These are phyloP conservation scores for Aspergillus nidulans DNA, from an alignment of 495 filamentous ascomycete genomes.

Conservation along the genomic window DNA sequence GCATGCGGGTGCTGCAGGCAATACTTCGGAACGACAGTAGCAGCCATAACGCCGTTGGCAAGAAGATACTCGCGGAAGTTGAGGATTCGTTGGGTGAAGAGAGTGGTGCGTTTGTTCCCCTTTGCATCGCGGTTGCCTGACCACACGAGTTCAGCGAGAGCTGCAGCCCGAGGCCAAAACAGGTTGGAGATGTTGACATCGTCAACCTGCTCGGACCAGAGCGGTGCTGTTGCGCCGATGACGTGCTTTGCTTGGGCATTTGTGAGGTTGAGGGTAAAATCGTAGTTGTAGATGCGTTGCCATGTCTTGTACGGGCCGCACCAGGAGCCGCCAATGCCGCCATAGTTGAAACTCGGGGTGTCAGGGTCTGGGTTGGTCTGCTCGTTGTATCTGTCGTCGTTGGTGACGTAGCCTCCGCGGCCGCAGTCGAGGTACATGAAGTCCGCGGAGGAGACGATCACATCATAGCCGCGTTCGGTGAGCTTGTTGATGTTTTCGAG, in stretches of 20 bases:
- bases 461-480: slow-evolving; percentile 47
- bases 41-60: slow-evolving; percentile 47
- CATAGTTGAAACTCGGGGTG: slow-evolving; percentile 50
- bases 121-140: slow-evolving; percentile 46
- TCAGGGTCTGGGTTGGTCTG: slow-evolving; percentile 40
- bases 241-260: slow-evolving; percentile 39
- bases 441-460: slow-evolving; percentile 51
- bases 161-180: slow-evolving; percentile 55
- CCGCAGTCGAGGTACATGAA: slow-evolving; percentile 57
- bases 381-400: slow-evolving; percentile 52
- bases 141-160: slow-evolving; percentile 51
- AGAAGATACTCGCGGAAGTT: slow-evolving; percentile 57
- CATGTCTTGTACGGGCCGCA: slow-evolving; percentile 58
- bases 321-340: slow-evolving; percentile 51
- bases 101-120: slow-evolving; percentile 47
- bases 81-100: slow-evolving; percentile 50
- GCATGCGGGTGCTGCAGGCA: slow-evolving; percentile 54
- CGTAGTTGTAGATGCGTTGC: slow-evolving; percentile 59
- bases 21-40: slow-evolving; percentile 49
- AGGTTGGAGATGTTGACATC: slow-evolving; percentile 43
- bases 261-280: slow-evolving; percentile 50
- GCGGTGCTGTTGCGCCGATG: slow-evolving; percentile 46
- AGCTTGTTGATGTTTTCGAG: slow-evolving; percentile 48
- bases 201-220: slow-evolving; percentile 55
- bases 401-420: slow-evolving; percentile 49